phyloP scores from a whole-genome alignment of 306 rosid genomes.

The Acacia confusa region DNA sequence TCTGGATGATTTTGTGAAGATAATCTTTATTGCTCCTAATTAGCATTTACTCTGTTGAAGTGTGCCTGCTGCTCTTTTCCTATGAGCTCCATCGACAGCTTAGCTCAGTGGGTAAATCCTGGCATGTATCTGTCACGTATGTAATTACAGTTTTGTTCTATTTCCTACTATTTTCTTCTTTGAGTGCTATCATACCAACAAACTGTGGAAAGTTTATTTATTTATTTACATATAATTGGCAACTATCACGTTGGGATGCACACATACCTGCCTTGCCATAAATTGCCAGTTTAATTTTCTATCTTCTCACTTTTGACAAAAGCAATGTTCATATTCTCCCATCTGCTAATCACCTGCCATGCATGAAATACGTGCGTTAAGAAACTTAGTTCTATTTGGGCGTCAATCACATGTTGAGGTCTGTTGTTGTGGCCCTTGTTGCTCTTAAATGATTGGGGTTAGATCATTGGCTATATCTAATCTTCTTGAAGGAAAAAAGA shows the following conservation, averaged over 20 bases:
- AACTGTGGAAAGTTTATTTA: background rate
- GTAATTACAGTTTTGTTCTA: conserved; percentile 36
- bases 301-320: conserved; percentile 6
- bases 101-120: conserved; percentile 52
- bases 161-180: conserved; percentile 26
- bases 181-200: conserved; percentile 18
- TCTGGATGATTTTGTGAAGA: conserved; percentile 10
- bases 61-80: conserved; percentile 70
- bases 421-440: conserved; percentile 8
- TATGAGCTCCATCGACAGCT: conserved; percentile 77
- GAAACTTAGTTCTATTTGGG: conserved; percentile 11
- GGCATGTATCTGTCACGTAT: conserved; percentile 64
- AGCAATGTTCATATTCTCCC: background rate
- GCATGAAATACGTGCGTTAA: conserved; percentile 8
- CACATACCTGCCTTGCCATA: conserved; percentile 1
- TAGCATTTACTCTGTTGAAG: conserved; percentile 45
- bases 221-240: conserved; percentile 18
- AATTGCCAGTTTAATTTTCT: background rate
- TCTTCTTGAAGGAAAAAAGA: background rate
- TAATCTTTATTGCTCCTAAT: conserved; percentile 36
- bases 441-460: conserved; percentile 12
- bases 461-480: conserved; percentile 26
- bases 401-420: conserved; percentile 17
- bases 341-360: conserved; percentile 18
- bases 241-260: conserved; percentile 12